A percentile compares a stretch with the other conserved stretches of the same genome.
These are phyloP conservation scores for Mortierella sp. DNA, from an alignment of 371 early-diverging fungal genomes.

Conservation along the genomic window DNA sequence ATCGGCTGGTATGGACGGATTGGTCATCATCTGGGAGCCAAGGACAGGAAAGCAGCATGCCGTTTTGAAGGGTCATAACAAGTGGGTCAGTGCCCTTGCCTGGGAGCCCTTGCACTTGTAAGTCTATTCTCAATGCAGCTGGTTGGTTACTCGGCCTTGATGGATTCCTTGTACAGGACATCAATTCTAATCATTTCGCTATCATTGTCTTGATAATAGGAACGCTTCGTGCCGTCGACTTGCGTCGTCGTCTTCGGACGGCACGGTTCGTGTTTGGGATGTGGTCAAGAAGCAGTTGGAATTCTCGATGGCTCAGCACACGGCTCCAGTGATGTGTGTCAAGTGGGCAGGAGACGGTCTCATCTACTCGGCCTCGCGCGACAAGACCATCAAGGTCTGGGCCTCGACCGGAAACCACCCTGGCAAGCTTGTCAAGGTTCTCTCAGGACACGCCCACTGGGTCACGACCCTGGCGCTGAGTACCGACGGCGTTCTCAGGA, in stretches of 20 bases:
- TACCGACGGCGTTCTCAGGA: constrained; percentile 91
- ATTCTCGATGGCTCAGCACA: constrained; percentile 90
- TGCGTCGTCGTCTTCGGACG: constrained; percentile 95
- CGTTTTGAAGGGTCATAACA: constrained; percentile 86
- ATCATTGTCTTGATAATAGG: constrained; percentile 28
- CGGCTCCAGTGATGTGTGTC: constrained; percentile 91
- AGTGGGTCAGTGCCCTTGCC: constrained; percentile 89
- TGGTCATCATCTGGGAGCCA: constrained; percentile 90
- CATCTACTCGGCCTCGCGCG: constrained; percentile 92
- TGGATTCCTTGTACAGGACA: too few species aligned
- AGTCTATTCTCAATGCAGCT: constrained; percentile 25
- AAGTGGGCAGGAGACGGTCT: constrained; percentile 97
- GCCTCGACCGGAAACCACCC: constrained; percentile 67
- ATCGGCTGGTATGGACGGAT: constrained; percentile 96
- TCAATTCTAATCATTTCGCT: background rate
- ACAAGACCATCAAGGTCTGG: constrained; percentile 97
- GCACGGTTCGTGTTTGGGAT: constrained; percentile 98
- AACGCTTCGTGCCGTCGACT: constrained; percentile 84
- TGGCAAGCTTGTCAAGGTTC: constrained; percentile 87
- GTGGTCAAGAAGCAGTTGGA: constrained; percentile 79
- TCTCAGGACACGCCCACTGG: constrained; percentile 96
- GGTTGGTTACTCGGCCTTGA: too few species aligned
- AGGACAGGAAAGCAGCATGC: constrained; percentile 88
- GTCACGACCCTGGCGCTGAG: constrained; percentile 93
- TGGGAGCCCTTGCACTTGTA: constrained; percentile 95